These are phyloP conservation scores for Gossypium rotundifolium DNA, from an alignment of 345 rosid genomes.

Conservation along the genomic window DNA sequence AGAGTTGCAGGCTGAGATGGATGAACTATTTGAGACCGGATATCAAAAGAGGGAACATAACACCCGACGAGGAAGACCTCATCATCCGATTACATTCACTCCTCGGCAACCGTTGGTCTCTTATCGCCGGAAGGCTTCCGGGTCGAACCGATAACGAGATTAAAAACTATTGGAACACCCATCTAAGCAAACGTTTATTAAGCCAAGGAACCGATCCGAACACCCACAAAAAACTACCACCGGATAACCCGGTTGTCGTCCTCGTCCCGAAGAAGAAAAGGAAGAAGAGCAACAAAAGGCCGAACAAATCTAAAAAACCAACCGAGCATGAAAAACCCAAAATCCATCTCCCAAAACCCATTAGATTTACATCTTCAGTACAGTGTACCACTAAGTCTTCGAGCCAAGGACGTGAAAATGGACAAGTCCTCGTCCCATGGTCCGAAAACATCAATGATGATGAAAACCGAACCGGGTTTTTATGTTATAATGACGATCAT, in stretches of 20 bases:
- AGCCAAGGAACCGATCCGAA: constrained; percentile 32
- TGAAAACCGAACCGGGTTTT: constrained; percentile 15
- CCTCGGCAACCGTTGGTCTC: constrained; percentile 67
- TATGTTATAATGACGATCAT: constrained; percentile 7
- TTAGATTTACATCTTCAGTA: constrained; percentile 19
- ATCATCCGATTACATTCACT: constrained; percentile 50
- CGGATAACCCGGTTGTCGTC: not conserved
- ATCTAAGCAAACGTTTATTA: constrained; percentile 37
- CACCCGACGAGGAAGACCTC: constrained; percentile 51
- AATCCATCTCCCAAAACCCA: constrained; percentile 13
- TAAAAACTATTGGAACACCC: constrained; percentile 58
- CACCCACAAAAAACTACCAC: constrained; percentile 30
- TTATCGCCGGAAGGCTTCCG: constrained; percentile 54
- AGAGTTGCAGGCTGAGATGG: constrained; percentile 71
- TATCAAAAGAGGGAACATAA: constrained; percentile 56
- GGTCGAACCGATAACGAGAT: constrained; percentile 78
- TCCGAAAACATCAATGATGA: constrained; percentile 4
- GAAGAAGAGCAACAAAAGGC: not conserved
- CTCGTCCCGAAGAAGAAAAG: not conserved
- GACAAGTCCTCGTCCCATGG: not conserved
- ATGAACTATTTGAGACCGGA: constrained; percentile 62
- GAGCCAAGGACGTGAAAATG: constrained; percentile 18
- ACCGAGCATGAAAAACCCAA: constrained; percentile 15
- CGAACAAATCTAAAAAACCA: not conserved
- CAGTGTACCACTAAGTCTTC: not conserved